Evolutionary conservation across 2,329 filamentous ascomycete species (phyloP), one percentile per base, ranked within the genome.

Genomic region (Trichoderma arundinaceum): DNA sequence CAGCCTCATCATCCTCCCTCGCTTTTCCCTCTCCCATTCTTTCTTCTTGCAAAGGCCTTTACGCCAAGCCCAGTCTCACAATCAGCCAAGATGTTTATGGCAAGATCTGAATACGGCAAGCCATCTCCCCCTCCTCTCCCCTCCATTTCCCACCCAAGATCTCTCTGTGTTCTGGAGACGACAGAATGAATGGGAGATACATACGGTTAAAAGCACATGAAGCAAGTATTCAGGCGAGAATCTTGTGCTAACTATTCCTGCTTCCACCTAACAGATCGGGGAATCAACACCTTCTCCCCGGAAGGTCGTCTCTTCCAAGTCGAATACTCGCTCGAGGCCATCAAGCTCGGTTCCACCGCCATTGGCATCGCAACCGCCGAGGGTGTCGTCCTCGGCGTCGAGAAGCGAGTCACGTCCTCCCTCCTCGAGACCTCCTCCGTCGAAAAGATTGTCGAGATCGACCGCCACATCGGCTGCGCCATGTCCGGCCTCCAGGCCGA

Each of bases 241-340:
- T 2, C 13, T 41, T 10, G 65, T 73, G 74, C 69, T 19, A 53
- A 64, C 38, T 33, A 3, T 7, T 38, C 33, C 35, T 38, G 7
- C 32, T 41, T 15, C 28, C 22, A 15, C 28, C 44, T 7, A 19
- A 19, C 73, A 97, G 94, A 98, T 85, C 93, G 94, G 81, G 94
- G 94, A 76, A 97, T 98, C 88, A 98, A 97, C 87, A 99, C 95
- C 87, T 99, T 99, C 88, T 99, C 95, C 74, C 95, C 95, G 68
- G 95, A 99, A 87, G 95, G 95, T 76, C 95, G 95, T 82, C 92
- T 99, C 80, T 99, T 99, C 88, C 95, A 99, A 85, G 95, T 99
- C 84, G 95, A 99, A 90, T 99, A 99, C 88, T 98, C 95, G 67
- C 91, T 99, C 80, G 95, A 99, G 85, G 95, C 95, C 81, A 99